Percentiles rank a stretch among this genome's conserved stretches.
Conservation (phyloP, 352 stramenopile species). For the Phytophthora palmivora region DNA sequence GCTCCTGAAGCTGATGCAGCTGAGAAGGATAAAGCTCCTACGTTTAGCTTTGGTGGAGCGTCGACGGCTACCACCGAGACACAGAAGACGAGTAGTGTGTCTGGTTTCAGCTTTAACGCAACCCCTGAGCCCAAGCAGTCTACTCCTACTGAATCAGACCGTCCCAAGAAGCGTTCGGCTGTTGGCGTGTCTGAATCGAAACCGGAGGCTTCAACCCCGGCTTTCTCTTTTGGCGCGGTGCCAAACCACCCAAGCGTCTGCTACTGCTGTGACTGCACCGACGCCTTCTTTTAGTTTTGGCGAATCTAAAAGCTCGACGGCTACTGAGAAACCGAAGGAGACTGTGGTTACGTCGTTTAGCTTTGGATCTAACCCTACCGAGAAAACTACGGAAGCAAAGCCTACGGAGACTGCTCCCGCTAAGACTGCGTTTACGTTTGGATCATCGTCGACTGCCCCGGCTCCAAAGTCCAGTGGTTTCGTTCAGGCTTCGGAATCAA, state of each 20-base stretch:
- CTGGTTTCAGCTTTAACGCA: slow-evolving; percentile 46
- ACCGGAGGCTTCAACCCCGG: slow-evolving; percentile 23
- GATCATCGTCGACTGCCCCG: slow-evolving; percentile 33
- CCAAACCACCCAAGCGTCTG: slow-evolving; percentile 18
- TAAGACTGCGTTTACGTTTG: slow-evolving; percentile 55
- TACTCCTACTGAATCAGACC: slow-evolving; percentile 32
- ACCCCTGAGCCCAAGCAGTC: slow-evolving; percentile 9
- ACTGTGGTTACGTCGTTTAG: slow-evolving; percentile 15
- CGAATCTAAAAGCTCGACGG: slow-evolving; percentile 14
- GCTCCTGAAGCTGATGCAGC: slow-evolving; percentile 18
- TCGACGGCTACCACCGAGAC: slow-evolving; percentile 7
- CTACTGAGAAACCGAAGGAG: slow-evolving; percentile 34
- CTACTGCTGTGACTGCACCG: slow-evolving; percentile 18
- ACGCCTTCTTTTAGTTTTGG: slow-evolving; percentile 34
- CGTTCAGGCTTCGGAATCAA: slow-evolving; percentile 29
- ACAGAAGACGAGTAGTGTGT: slow-evolving; percentile 15
- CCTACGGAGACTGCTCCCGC: slow-evolving; percentile 16
- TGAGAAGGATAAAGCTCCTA: slow-evolving; percentile 15
- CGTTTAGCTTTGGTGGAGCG: slow-evolving; percentile 32
- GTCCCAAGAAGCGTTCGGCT: slow-evolving; percentile 35
- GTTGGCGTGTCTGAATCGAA: slow-evolving; percentile 33
- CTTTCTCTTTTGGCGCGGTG: slow-evolving; percentile 40
- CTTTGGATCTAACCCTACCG: slow-evolving; percentile 18
- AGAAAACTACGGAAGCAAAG: slow-evolving; percentile 32
- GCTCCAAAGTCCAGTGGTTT: slow-evolving; percentile 34